Conservation (phyloP, 345 rosid species). For the Stellera chamaejasme region DNA sequence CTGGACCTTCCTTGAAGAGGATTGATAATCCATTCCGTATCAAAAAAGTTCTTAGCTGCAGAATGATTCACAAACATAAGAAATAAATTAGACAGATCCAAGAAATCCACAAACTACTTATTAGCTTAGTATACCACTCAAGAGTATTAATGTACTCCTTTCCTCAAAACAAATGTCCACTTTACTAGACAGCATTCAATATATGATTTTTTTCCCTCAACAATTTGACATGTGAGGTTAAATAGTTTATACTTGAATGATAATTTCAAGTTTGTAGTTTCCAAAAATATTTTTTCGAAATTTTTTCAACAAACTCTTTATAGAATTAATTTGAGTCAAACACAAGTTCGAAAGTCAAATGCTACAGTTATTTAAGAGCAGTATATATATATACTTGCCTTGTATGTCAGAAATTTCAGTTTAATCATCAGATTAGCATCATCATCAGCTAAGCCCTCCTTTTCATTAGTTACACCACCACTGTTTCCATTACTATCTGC, state of each 20-base stretch:
- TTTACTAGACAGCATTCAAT: too few relatives aligned
- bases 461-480: conserved; percentile 22
- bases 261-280: too few relatives aligned
- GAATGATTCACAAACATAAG: background rate
- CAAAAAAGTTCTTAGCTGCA: conserved; percentile 87
- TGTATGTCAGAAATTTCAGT: conserved; percentile 86
- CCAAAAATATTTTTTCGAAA: too few relatives aligned
- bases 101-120: background rate
- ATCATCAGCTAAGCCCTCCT: conserved; percentile 63
- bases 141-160: background rate
- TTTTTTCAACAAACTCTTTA: too few relatives aligned
- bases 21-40: conserved; percentile 85
- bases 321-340: too few relatives aligned
- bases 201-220: too few relatives aligned
- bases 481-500: conserved; percentile 31
- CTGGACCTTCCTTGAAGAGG: conserved; percentile 85
- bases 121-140: too few relatives aligned
- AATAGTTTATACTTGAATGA: too few relatives aligned
- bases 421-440: conserved; percentile 94
- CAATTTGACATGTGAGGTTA: too few relatives aligned
- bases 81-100: conserved; percentile 4
- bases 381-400: conserved; percentile 35
- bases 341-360: too few relatives aligned
- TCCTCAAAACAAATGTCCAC: too few relatives aligned
- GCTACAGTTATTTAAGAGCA: too few relatives aligned